phyloP scores from a whole-genome alignment of 2,329 filamentous ascomycete genomes.

The Botrytis fragariae region DNA sequence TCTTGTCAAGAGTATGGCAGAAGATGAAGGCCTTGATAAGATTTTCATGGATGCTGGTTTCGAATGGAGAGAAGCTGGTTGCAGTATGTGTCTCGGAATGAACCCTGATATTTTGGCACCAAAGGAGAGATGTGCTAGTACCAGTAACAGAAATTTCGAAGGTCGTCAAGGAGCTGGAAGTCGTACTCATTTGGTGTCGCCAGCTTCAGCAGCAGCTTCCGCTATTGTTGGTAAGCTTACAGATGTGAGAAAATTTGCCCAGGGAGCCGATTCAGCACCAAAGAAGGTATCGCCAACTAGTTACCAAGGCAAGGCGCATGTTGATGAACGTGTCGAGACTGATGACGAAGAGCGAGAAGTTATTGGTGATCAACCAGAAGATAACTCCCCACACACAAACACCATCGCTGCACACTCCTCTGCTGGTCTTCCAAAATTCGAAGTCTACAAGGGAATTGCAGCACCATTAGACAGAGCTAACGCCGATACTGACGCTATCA shows the following conservation, averaged over 20 bases:
- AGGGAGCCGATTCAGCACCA: conserved; percentile 40
- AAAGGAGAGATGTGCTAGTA: conserved; percentile 89
- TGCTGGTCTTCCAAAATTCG: conserved; percentile 69
- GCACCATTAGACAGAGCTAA: conserved; percentile 86
- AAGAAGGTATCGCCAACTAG: conserved; percentile 28
- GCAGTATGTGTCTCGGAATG: conserved; percentile 99
- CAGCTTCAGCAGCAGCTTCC: conserved; percentile 91
- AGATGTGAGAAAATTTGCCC: conserved; percentile 78
- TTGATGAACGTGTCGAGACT: conserved; percentile 52
- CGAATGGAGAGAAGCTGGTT: conserved; percentile 97
- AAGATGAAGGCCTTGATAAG: conserved; percentile 88
- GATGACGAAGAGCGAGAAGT: conserved; percentile 53
- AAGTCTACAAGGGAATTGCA: conserved; percentile 77
- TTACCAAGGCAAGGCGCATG: conserved; percentile 35
- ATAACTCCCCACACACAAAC: conserved; percentile 64
- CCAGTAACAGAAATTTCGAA: conserved; percentile 96
- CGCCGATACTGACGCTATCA: conserved; percentile 98
- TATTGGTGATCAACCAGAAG: conserved; percentile 59
- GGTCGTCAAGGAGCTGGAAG: conserved; percentile 90
- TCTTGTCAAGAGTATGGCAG: conserved; percentile 87
- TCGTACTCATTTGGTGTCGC: conserved; percentile 93
- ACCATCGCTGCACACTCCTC: conserved; percentile 50
- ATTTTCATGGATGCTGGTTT: conserved; percentile 91
- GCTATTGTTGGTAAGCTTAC: conserved; percentile 87
- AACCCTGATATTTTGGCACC: conserved; percentile 96